Evolutionary conservation across 768 basidiomycete species (phyloP).

Genomic region (Paxillus involutus): DNA sequence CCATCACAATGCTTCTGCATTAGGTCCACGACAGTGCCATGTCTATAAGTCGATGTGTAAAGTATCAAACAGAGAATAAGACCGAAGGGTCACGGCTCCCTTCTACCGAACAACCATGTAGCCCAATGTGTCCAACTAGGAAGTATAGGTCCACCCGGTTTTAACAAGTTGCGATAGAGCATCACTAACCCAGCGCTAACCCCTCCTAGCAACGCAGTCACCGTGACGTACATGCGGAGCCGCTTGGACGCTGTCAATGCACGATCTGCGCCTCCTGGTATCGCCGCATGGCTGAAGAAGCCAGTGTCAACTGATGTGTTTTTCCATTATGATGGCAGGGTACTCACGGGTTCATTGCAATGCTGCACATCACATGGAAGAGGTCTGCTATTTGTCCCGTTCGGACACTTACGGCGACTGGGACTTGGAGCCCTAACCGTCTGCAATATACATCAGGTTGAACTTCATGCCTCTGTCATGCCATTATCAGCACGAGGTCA

Average conservation of each 20-base stretch:
- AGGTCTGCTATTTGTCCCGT: constrained; percentile 83
- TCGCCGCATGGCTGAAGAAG: constrained; percentile 52
- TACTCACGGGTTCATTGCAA: constrained; percentile 86
- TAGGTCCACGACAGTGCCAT: not conserved
- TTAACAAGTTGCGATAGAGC: constrained; percentile 64
- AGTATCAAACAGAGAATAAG: constrained; percentile 3
- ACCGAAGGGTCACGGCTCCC: constrained; percentile 29
- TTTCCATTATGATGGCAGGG: constrained; percentile 1
- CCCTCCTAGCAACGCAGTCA: constrained; percentile 74
- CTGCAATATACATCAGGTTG: constrained; percentile 98
- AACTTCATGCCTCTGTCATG: constrained; percentile 85
- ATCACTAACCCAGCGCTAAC: constrained; percentile 70
- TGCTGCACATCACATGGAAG: constrained; percentile 80
- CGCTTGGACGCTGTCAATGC: constrained; percentile 68
- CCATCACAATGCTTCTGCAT: too few relatives aligned
- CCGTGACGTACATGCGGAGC: constrained; percentile 67
- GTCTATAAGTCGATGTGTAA: constrained; percentile 16
- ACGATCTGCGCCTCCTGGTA: constrained; percentile 84
- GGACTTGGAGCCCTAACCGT: constrained; percentile 85
- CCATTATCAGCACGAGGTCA: constrained; percentile 2
- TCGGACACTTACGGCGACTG: constrained; percentile 91
- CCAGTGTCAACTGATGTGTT: constrained; percentile 8
- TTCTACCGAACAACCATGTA: constrained; percentile 62
- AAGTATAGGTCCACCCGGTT: constrained; percentile 56
- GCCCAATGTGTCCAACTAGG: constrained; percentile 63